These are phyloP conservation scores for Hawksworthiomyces lignivorus DNA, from an alignment of 2,329 filamentous ascomycete genomes.

Conservation along the genomic window DNA sequence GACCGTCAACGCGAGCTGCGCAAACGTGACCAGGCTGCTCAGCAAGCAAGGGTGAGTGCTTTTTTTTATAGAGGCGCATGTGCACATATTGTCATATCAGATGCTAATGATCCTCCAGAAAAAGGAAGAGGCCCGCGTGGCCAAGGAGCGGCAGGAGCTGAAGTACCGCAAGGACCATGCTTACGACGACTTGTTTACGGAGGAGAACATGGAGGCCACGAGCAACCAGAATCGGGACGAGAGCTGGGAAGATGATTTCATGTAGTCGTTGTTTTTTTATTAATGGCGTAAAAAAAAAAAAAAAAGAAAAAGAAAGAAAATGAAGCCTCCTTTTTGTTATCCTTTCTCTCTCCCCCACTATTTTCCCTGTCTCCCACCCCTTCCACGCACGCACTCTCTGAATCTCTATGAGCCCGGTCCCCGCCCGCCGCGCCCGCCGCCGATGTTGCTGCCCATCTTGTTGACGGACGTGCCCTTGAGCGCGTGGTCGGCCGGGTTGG, in stretches of 20 bases:
- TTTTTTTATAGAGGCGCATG: no score
- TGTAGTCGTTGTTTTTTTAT: slow-evolving; percentile 49
- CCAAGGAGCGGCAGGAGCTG: slow-evolving; percentile 76
- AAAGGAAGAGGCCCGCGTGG: slow-evolving; percentile 66
- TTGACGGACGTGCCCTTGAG: slow-evolving; percentile 49
- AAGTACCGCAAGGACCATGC: slow-evolving; percentile 97
- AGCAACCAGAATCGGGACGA: slow-evolving; percentile 81
- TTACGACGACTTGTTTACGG: slow-evolving; percentile 85
- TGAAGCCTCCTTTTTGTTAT: background rate
- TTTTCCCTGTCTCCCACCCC: background rate
- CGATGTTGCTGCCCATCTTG: slow-evolving; percentile 48
- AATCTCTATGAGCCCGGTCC: no score
- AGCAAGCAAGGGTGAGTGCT: slow-evolving; percentile 50
- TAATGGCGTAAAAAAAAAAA: no score
- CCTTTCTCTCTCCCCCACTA: background rate
- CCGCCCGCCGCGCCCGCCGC: slow-evolving; percentile 29
- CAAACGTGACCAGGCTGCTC: slow-evolving; percentile 58
- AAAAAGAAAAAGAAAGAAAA: no score
- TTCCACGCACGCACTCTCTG: no score
- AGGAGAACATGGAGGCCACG: slow-evolving; percentile 66
- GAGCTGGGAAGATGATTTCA: slow-evolving; percentile 86
- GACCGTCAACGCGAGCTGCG: slow-evolving; percentile 64
- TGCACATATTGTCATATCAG: no score
- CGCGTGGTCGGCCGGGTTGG: slow-evolving; percentile 83
- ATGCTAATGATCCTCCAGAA: slow-evolving; percentile 40